Conservation (phyloP, 257 asterid species). For the Ligustrum vulgare region DNA sequence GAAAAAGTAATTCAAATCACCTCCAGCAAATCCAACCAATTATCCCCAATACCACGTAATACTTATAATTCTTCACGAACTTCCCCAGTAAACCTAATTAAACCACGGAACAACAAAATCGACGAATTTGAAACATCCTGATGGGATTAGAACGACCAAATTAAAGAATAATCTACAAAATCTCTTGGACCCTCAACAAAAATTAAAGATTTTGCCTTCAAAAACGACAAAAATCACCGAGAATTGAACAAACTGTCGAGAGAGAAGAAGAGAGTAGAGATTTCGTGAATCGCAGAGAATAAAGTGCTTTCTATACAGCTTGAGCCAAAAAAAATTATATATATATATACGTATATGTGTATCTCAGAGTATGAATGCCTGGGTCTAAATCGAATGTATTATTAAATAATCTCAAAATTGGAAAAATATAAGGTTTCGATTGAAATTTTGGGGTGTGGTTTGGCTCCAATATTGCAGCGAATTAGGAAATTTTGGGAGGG, state of each 20-base stretch:
- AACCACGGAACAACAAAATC: constrained; percentile 26
- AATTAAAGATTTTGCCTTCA: not conserved
- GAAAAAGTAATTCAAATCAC: constrained; percentile 10
- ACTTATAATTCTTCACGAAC: constrained; percentile 9
- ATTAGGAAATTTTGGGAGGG: constrained; percentile 40
- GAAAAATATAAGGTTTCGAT: constrained; percentile 18
- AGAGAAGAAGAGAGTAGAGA: not conserved
- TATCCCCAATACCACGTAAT: not conserved
- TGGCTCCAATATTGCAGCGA: constrained; percentile 67
- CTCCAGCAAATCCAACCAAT: constrained; percentile 16
- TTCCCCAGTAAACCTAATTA: constrained; percentile 30
- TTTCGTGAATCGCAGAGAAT: constrained; percentile 4
- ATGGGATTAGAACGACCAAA: constrained; percentile 5
- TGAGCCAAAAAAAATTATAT: constrained; percentile 8
- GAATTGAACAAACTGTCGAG: not conserved
- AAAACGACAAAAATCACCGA: not conserved
- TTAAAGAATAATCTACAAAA: not conserved
- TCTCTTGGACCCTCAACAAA: not conserved
- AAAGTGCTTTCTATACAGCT: not conserved
- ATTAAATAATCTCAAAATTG: not conserved
- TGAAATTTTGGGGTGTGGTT: constrained; percentile 36
- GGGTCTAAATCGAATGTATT: not conserved
- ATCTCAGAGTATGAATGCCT: constrained; percentile 21
- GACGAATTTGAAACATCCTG: constrained; percentile 14
- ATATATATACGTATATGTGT: constrained; percentile 1